Evolutionary conservation across 108 stramenopile species (phyloP), one percentile per base, ranked within the genome.

Genomic region (Conticribra weissflogii): DNA sequence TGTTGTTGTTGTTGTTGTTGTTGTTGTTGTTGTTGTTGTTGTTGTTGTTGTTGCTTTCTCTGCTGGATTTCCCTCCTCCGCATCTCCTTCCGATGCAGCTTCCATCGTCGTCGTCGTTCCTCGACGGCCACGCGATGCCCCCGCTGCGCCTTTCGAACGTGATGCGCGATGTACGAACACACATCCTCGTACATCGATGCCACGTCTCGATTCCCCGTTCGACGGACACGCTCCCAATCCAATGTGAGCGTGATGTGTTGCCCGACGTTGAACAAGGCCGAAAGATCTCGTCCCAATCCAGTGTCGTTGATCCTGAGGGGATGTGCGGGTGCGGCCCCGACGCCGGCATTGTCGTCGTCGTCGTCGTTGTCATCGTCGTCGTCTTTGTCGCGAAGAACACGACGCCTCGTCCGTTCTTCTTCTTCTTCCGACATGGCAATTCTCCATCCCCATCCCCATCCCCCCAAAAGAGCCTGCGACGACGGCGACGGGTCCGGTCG

Each of bases 221-320:
- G 19, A 51, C 15, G 36, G 19, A 22, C 32, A 24, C 8, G 50
- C 19, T 18, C 34, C n/a, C 54, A 36, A 5, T 67, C 66, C 58
- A 83, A 79, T 16, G 81, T 64, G 33, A 93, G 79, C 17, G 90
- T 88, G 34, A 94, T 87, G 76, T 94, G 90, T 59, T 94, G 93
- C 41, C 93, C 93, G 49, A 94, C 85, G 19, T 89, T 87, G 70
- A 94, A 91, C 3, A 91, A 66, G n/a, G 76, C 56, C 1, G 89
- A 91, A 32, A 94, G 59, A 62, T 94, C 88, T 19, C 56, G 68
- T 3, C 62, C 68, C 45, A 77, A 58, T 45, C 76, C 76, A 32
- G 76, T 58, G n/a, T 62, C 45, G 24, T 62, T 47, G 2, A 34
- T 32, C 47, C 32, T 28, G 4, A 27, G 5, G 28, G 52, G 50